Percentiles rank a stretch among this genome's conserved stretches.
Conservation (phyloP, 805 yeast genomes). For the Ogataea philodendri region DNA sequence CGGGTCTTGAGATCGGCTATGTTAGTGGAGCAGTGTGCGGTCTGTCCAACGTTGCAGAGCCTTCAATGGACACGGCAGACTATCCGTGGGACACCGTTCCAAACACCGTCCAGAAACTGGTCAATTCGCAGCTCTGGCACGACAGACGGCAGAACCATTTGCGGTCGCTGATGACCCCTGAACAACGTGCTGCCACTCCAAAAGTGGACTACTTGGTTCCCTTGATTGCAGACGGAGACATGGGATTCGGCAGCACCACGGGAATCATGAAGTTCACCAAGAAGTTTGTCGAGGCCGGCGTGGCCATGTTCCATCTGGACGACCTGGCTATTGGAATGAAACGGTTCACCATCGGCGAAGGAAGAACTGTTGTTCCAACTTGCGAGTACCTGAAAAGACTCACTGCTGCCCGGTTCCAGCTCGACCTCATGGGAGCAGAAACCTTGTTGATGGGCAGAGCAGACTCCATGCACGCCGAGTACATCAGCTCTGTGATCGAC, state of each 20-base stretch:
- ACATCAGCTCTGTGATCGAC: slow-evolving; percentile 52
- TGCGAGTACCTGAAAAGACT: slow-evolving; percentile 55
- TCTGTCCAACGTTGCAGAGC: slow-evolving; percentile 60
- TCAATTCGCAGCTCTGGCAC: slow-evolving; percentile 57
- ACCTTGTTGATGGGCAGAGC: slow-evolving; percentile 60
- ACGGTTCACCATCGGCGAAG: slow-evolving; percentile 62
- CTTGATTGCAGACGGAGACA: slow-evolving; percentile 64
- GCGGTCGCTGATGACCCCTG: slow-evolving; percentile 18
- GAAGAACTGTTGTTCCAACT: slow-evolving; percentile 61
- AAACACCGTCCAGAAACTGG: slow-evolving; percentile 59
- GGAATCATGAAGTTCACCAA: slow-evolving; percentile 64
- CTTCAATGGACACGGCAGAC: slow-evolving; percentile 66
- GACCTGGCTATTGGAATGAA: slow-evolving; percentile 67
- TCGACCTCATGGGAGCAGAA: slow-evolving; percentile 61
- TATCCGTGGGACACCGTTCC: slow-evolving; percentile 70
- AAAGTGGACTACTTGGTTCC: slow-evolving; percentile 53
- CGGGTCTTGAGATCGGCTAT: slow-evolving; percentile 51
- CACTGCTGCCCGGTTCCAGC: slow-evolving; percentile 57
- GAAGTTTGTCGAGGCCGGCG: slow-evolving; percentile 61
- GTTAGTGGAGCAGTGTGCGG: slow-evolving; percentile 63
- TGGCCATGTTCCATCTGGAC: slow-evolving; percentile 61
- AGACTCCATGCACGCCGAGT: slow-evolving; percentile 54
- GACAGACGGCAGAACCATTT: slow-evolving; percentile 39
- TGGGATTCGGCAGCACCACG: slow-evolving; percentile 63
- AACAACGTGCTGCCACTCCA: slow-evolving; percentile 27